Evolutionary conservation across 2,329 filamentous ascomycete genomes (phyloP), one percentile per base, ranked within the genome.

Genomic region (Apiospora hydei): DNA sequence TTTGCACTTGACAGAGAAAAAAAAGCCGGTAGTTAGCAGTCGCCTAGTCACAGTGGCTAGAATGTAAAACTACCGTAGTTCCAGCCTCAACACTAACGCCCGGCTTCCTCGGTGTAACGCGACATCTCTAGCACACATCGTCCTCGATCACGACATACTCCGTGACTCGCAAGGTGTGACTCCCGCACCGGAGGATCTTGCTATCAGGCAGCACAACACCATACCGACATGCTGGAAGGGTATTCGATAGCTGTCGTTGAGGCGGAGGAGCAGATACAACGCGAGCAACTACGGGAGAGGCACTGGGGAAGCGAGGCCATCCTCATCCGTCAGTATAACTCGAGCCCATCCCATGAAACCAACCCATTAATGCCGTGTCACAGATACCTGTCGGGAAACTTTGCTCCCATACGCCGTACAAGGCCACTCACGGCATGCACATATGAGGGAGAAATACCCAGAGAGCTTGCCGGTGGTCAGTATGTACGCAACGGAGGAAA

Each of bases 401-500:
- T 93, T 78, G 91, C 91, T 0, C 91, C 92, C 0, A 87, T 93
- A 1, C 85, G 88, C 6, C 84, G 84, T 69, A 88, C 86, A 51
- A 83, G 86, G 26, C 81, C 85, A 13, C 83, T 92, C 21, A 91
- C 87, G 41, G 84, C 86, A 69, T 93, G 91, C 73, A 76, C 82
- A 1, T 88, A 87, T 76, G 84, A 84, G 1, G 92, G 92, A 8
- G 78, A 74, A 0, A 90, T 94, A 69, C 92, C 92, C 1, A 74
- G 82, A n/a, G 91, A 93, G 73, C 85, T 94, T 53, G 85, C 86
- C 11, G 92, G 91, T 1, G 92, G 92, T 16, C 88, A 94, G 80
- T 94, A 94, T 77, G 88, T 94, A 41, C 88, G 92, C 21, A 94
- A 94, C 78, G 92, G 92, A 53, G 90, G 89, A 41, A 94, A 93